Evolutionary conservation across 2,329 filamentous ascomycete species (phyloP), one percentile per base, ranked within the genome.

Genomic region (Aspergillus sp.): DNA sequence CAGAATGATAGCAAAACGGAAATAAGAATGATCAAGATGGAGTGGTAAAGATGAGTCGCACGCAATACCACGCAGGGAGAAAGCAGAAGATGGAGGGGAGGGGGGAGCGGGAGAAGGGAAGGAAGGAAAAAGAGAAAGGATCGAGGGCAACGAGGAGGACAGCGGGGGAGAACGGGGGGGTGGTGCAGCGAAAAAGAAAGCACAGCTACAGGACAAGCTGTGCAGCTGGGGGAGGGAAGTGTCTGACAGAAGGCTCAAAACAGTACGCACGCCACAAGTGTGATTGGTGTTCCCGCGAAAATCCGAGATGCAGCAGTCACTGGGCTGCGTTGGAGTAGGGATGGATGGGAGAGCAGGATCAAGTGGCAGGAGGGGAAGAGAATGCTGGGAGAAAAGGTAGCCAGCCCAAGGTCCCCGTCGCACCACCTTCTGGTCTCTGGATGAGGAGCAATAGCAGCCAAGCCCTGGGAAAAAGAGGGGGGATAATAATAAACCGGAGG

Each of bases 251-350:
- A 31, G 51, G 51, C 41, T 52, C 46, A 52, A 48, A 48, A 57
- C 44, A 54, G 56, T 37, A 54, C 46, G 51, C 50, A 54, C 37
- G 56, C 50, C 49, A 53, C 53, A 48, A 52, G 59, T 55, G 39
- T 58, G 59, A 61, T 59, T 59, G 59, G 56, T 51, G 50, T 59
- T 59, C 46, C 59, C 59, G 54, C 55, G 39, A 57, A 47, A 55
- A 57, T 52, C 50, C 56, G 50, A 57, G 50, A 61, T 61, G 59
- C 52, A 61, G 48, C 43, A 17, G 35, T 33, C 19, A 47, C 35
- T 43, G 37, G 37, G 43, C 49, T 49, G 44, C 23, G 14, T 50
- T 55, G 52, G 52, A 50, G 46, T 44, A 49, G 44, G 45, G 44
- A 24, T 40, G 52, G 54, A 56, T 47, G 58, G 45, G 55, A 54